These are phyloP conservation scores for Moesziomyces sp. DNA, from an alignment of 1,284 basidiomycete species.

Conservation along the genomic window DNA sequence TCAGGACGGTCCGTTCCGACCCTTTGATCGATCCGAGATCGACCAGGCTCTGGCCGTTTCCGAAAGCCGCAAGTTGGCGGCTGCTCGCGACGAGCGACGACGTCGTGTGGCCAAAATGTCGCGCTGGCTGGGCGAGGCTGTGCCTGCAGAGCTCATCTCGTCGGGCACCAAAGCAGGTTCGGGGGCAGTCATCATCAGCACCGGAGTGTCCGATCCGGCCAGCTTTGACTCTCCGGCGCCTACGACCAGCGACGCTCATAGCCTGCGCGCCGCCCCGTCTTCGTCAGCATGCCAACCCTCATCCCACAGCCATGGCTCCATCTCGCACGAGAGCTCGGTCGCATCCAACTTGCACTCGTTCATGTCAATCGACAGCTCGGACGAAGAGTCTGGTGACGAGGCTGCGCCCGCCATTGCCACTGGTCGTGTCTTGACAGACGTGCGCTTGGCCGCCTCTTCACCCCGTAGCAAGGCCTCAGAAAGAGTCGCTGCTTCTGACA, in stretches of 20 bases:
- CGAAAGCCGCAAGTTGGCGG: conserved; percentile 29
- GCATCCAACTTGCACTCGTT: conserved; percentile 31
- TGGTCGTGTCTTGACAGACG: not conserved
- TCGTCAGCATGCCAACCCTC: conserved; percentile 3
- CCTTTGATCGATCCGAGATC: conserved; percentile 16
- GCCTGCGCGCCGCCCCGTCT: not conserved
- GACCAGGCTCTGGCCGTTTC: conserved; percentile 26
- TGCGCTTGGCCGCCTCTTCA: conserved; percentile 4
- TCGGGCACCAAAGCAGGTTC: conserved; percentile 4
- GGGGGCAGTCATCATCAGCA: conserved; percentile 27
- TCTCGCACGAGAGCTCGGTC: conserved; percentile 18
- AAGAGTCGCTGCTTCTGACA: conserved; percentile 4
- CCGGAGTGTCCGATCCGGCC: not conserved
- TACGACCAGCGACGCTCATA: conserved; percentile 7
- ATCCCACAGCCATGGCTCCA: conserved; percentile 12
- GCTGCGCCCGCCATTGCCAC: not conserved
- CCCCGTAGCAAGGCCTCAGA: not conserved
- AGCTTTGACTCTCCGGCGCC: conserved; percentile 12
- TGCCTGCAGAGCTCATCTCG: conserved; percentile 43
- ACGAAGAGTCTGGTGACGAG: conserved; percentile 27
- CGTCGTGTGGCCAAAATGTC: conserved; percentile 54
- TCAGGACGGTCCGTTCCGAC: conserved; percentile 26
- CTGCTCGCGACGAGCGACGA: conserved; percentile 47
- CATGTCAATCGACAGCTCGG: conserved; percentile 52
- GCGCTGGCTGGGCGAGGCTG: conserved; percentile 56